A percentile compares a stretch with the other conserved stretches of the same genome.
These are phyloP conservation scores for Podila minutissima DNA, from an alignment of 192 early-diverging fungal species.

Conservation along the genomic window DNA sequence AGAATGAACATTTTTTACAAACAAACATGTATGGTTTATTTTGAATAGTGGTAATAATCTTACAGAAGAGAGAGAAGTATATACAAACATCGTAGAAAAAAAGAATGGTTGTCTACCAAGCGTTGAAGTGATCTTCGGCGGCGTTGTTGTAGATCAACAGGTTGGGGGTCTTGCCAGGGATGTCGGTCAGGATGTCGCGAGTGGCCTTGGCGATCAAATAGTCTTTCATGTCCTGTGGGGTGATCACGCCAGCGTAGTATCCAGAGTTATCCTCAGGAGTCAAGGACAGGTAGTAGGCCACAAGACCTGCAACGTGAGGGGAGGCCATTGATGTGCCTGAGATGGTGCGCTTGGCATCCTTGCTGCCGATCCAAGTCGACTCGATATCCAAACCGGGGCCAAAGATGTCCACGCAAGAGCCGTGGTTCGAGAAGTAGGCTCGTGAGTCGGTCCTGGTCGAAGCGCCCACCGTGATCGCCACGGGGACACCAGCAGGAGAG, in stretches of 20 bases:
- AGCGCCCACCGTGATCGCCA: conserved; percentile 90
- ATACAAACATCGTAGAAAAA: neutral
- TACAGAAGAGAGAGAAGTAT: neutral
- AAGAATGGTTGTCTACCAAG: conserved; percentile 20
- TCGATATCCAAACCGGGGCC: conserved; percentile 82
- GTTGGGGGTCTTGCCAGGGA: conserved; percentile 64
- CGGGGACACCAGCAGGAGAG: conserved; percentile 75
- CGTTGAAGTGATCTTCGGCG: conserved; percentile 23
- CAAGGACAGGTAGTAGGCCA: conserved; percentile 75
- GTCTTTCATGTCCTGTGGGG: conserved; percentile 68
- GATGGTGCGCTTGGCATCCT: conserved; percentile 82
- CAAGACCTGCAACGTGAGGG: conserved; percentile 88
- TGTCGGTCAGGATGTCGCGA: conserved; percentile 57
- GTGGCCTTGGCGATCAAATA: conserved; percentile 66
- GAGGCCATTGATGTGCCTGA: conserved; percentile 95
- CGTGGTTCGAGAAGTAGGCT: conserved; percentile 86
- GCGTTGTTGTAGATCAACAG: conserved; percentile 68
- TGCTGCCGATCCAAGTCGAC: conserved; percentile 71
- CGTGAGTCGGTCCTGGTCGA: conserved; percentile 84
- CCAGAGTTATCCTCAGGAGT: conserved; percentile 41
- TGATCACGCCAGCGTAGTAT: conserved; percentile 46
- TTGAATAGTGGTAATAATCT: neutral
- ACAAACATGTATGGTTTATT: no score
- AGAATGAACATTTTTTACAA: no score
- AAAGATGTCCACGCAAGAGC: conserved; percentile 92